A percentile compares a stretch with the other conserved stretches of the same genome.
phyloP scores from a whole-genome alignment of 495 filamentous ascomycete species.

The Annulohypoxylon moriforme region DNA sequence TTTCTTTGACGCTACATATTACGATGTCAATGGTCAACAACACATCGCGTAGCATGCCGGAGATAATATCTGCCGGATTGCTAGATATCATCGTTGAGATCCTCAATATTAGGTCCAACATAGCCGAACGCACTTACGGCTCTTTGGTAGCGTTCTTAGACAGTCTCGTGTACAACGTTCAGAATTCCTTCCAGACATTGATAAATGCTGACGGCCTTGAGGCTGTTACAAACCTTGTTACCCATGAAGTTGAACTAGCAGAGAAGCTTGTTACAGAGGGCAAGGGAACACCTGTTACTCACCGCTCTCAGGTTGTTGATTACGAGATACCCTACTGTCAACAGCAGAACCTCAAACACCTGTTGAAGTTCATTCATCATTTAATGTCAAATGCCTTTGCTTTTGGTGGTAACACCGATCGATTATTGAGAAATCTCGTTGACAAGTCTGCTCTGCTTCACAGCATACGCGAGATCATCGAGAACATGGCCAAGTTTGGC shows the following conservation, averaged over 20 bases:
- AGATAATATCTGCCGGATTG: slow-evolving; percentile 85
- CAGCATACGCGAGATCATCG: slow-evolving; percentile 83
- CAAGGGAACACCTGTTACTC: slow-evolving; percentile 78
- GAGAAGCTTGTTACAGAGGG: slow-evolving; percentile 71
- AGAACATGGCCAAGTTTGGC: slow-evolving; percentile 80
- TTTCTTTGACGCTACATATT: slow-evolving; percentile 81
- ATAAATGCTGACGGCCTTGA: slow-evolving; percentile 85
- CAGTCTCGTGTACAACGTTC: slow-evolving; percentile 81
- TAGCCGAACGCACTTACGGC: slow-evolving; percentile 83
- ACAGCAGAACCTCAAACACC: slow-evolving; percentile 90
- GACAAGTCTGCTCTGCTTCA: slow-evolving; percentile 87
- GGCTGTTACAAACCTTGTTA: slow-evolving; percentile 83
- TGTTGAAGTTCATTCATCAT: slow-evolving; percentile 96
- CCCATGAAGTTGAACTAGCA: slow-evolving; percentile 79
- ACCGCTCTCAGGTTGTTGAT: slow-evolving; percentile 84
- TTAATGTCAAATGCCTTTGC: slow-evolving; percentile 81
- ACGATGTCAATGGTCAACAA: slow-evolving; percentile 75
- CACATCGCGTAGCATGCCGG: slow-evolving; percentile 61
- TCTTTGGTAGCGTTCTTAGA: slow-evolving; percentile 88
- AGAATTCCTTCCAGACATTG: slow-evolving; percentile 81
- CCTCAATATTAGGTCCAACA: slow-evolving; percentile 81
- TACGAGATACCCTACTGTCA: slow-evolving; percentile 93
- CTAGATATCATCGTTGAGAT: slow-evolving; percentile 91
- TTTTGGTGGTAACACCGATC: slow-evolving; percentile 82
- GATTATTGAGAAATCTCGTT: slow-evolving; percentile 89